Percentiles rank a stretch among this genome's conserved stretches.
Evolutionary conservation across 371 early-diverging fungal genomes (phyloP).

Genomic region (Capillidium heterosporum): DNA sequence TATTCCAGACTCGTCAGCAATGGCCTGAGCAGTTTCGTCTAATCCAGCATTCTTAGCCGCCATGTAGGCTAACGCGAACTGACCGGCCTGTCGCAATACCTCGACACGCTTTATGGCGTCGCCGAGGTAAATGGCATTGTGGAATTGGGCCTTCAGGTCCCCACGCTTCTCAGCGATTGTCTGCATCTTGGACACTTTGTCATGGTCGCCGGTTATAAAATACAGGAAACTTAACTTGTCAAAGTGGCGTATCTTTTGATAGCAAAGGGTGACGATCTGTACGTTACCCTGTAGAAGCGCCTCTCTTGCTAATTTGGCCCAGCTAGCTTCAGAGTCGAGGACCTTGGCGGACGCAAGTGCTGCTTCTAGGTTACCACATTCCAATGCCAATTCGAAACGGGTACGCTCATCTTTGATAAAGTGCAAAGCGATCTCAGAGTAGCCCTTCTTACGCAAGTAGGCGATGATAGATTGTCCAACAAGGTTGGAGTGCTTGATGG

Average conservation of each 20-base stretch:
- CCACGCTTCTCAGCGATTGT: slow-evolving; percentile 71
- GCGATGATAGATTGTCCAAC: slow-evolving; percentile 97
- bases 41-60: slow-evolving; percentile 80
- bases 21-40: slow-evolving; percentile 56
- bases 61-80: slow-evolving; percentile 77
- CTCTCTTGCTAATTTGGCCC: slow-evolving; percentile 69
- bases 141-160: slow-evolving; percentile 70
- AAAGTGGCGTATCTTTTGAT: slow-evolving; percentile 73
- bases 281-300: slow-evolving; percentile 81
- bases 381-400: slow-evolving; percentile 88
- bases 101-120: slow-evolving; percentile 70
- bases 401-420: slow-evolving; percentile 92
- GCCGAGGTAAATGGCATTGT: slow-evolving; percentile 74
- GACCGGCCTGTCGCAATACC: slow-evolving; percentile 62
- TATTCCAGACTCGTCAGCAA: slow-evolving; percentile 46
- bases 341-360: slow-evolving; percentile 80
- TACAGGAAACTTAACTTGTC: slow-evolving; percentile 87
- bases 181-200: slow-evolving; percentile 78
- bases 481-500: slow-evolving; percentile 86
- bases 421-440: slow-evolving; percentile 94
- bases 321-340: slow-evolving; percentile 69
- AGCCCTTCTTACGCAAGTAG: slow-evolving; percentile 94
- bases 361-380: slow-evolving; percentile 87
- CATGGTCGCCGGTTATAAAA: slow-evolving; percentile 67
- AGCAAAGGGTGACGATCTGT: slow-evolving; percentile 73